Evolutionary conservation across 495 filamentous ascomycete species (phyloP).

Genomic region (Penicillium taxi): DNA sequence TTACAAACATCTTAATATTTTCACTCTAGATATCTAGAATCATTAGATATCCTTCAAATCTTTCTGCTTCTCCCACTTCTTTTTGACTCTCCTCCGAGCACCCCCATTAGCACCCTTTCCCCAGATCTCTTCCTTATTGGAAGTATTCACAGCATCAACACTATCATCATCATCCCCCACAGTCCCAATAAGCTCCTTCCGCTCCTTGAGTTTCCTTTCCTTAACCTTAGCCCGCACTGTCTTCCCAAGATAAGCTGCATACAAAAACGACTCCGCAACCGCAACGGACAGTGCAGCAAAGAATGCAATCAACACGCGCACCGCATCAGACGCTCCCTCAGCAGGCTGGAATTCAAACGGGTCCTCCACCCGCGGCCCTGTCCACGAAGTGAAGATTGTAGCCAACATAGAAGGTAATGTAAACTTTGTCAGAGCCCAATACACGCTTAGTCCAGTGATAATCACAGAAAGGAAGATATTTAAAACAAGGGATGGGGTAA

Average conservation of each 20-base stretch:
- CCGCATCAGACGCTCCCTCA: constrained; percentile 26
- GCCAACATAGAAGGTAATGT: constrained; percentile 37
- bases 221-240: constrained; percentile 61
- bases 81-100: constrained; percentile 35
- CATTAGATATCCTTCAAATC: constrained; percentile 2
- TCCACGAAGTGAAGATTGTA: constrained; percentile 52
- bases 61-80: constrained; percentile 36
- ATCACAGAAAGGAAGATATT: constrained; percentile 43
- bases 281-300: constrained; percentile 53
- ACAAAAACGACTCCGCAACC: constrained; percentile 80
- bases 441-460: constrained; percentile 40
- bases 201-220: constrained; percentile 57
- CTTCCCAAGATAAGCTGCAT: constrained; percentile 76
- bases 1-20: too few relatives aligned
- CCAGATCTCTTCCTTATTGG: constrained; percentile 40
- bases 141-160: constrained; percentile 9
- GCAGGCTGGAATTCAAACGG: constrained; percentile 2
- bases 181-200: constrained; percentile 60
- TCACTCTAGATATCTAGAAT: background rate
- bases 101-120: constrained; percentile 41
- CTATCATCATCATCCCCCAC: constrained; percentile 16
- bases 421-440: constrained; percentile 45
- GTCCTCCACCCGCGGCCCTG: constrained; percentile 36
- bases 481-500: constrained; percentile 38
- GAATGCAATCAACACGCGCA: constrained; percentile 33